Conservation (phyloP, 495 filamentous ascomycete species). For the Pseudotulostoma volvatum region DNA sequence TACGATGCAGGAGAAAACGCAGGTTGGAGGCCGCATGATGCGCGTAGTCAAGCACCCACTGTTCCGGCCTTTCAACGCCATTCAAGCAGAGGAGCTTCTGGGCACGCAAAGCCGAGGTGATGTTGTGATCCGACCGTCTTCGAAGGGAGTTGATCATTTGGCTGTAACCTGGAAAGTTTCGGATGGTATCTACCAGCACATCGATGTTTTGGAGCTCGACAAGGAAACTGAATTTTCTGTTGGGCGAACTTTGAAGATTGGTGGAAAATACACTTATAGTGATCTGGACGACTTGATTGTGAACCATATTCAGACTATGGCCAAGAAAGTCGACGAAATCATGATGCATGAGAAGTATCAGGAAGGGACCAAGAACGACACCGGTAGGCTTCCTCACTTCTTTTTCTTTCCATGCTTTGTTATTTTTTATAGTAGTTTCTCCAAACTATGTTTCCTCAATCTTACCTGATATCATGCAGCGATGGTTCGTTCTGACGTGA, state of each 20-base stretch:
- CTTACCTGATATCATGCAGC: background rate
- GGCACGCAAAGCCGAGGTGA: constrained; percentile 72
- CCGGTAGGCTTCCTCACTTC: constrained; percentile 44
- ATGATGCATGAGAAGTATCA: constrained; percentile 85
- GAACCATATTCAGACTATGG: constrained; percentile 93
- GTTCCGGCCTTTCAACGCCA: constrained; percentile 81
- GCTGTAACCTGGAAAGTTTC: constrained; percentile 98
- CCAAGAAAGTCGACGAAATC: constrained; percentile 93
- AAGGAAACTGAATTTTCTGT: constrained; percentile 94
- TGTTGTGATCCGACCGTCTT: constrained; percentile 86
- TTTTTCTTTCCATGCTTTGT: constrained; percentile 2
- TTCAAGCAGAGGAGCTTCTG: constrained; percentile 86
- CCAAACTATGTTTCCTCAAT: too few species aligned
- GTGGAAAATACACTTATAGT: constrained; percentile 73
- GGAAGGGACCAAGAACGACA: constrained; percentile 57
- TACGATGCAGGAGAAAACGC: constrained; percentile 63
- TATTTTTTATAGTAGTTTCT: constrained; percentile 16
- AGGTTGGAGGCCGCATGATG: constrained; percentile 61
- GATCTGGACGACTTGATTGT: constrained; percentile 97
- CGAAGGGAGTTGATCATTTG: constrained; percentile 84
- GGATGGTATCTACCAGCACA: constrained; percentile 85
- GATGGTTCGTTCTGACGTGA: constrained; percentile 2
- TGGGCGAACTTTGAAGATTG: constrained; percentile 66
- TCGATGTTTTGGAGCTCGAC: constrained; percentile 90
- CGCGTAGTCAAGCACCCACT: constrained; percentile 94